phyloP scores from a whole-genome alignment of 2,329 filamentous ascomycete genomes.

The Exophiala spinifera region DNA sequence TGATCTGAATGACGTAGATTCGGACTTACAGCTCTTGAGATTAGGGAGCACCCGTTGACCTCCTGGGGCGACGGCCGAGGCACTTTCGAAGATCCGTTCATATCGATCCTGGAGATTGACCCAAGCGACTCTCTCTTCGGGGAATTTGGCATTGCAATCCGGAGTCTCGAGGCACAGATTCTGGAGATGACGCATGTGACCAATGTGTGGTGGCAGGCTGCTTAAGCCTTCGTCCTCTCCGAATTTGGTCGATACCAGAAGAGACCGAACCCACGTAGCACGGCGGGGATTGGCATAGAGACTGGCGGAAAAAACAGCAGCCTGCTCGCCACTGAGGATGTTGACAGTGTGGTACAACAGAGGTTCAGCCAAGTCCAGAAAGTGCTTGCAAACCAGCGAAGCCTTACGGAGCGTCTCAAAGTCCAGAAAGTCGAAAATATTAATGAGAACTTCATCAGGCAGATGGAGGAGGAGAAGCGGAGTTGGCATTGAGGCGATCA shows the following conservation, averaged over 20 bases:
- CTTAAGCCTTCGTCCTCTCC: conserved; percentile 26
- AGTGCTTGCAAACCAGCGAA: conserved; percentile 22
- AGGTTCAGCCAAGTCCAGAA: conserved; percentile 25
- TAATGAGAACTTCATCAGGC: conserved; percentile 28
- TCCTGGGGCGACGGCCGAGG: conserved; percentile 23
- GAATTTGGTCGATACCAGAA: conserved; percentile 29
- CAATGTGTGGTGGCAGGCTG: conserved; percentile 22
- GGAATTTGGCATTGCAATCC: conserved; percentile 27
- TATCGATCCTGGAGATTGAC: conserved; percentile 28
- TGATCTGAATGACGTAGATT: neutral
- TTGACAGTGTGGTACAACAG: conserved; percentile 26
- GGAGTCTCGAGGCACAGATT: conserved; percentile 27
- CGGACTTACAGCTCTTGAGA: conserved; percentile 20
- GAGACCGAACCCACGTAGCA: conserved; percentile 23
- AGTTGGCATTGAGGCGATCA: conserved; percentile 20
- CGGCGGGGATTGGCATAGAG: conserved; percentile 22
- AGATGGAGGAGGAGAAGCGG: conserved; percentile 24
- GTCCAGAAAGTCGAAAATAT: conserved; percentile 25
- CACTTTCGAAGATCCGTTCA: conserved; percentile 26
- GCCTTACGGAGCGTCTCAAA: conserved; percentile 15
- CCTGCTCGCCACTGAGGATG: conserved; percentile 22
- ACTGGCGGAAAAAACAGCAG: conserved; percentile 15
- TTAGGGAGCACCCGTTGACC: conserved; percentile 21
- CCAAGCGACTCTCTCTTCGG: conserved; percentile 26
- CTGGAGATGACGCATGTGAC: conserved; percentile 26